Evolutionary conservation across 2,329 filamentous ascomycete genomes (phyloP), one percentile per base, ranked within the genome.

Genomic region (Aureobasidium sp.): DNA sequence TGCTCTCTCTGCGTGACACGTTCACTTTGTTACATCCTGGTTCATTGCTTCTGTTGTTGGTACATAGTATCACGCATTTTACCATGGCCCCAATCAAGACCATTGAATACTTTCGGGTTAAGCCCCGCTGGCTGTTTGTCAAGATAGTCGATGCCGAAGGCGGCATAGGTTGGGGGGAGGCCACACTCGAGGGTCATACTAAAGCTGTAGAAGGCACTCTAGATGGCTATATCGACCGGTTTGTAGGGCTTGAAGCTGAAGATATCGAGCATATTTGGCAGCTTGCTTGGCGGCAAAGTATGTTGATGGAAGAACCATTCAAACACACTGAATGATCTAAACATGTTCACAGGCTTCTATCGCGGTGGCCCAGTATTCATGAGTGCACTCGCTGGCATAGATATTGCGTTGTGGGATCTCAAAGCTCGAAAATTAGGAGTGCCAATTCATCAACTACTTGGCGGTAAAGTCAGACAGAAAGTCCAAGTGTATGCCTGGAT

Each of bases 261-360:
- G 84, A 90, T 51, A 91, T 91, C 65, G 88, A 91, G 69, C 85
- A 90, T 64, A 87, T 91, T 63, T 91, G 89, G 88, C 87, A 90
- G 71, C 80, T 81, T 65, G 82, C 83, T 37, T 91, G 85, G 82
- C 80, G 88, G 57, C 77, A 82, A 36, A 63, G 59, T 64, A 37
- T 8, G 59, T 55, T 17, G 2, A 15, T 23, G 5, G n/a, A 10
- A 41, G 26, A 36, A 23, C 12, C n/a, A 10, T 48, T 12, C 8
- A 9, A 8, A 27, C 15, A 29, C 26, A 29, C n/a, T 8, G 20
- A 20, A 20, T 20, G 20, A 26, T 2, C 3, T 23, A 10, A 36
- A 1, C 23, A 55, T 20, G 2, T 50, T 52, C 2, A 70, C 70
- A 50, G 83, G 83, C 0, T 91, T 91, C 72, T 91, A 91, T 72